These are phyloP conservation scores for Rheum nobile DNA, from an alignment of 148 eudicot genomes.

Conservation along the genomic window DNA sequence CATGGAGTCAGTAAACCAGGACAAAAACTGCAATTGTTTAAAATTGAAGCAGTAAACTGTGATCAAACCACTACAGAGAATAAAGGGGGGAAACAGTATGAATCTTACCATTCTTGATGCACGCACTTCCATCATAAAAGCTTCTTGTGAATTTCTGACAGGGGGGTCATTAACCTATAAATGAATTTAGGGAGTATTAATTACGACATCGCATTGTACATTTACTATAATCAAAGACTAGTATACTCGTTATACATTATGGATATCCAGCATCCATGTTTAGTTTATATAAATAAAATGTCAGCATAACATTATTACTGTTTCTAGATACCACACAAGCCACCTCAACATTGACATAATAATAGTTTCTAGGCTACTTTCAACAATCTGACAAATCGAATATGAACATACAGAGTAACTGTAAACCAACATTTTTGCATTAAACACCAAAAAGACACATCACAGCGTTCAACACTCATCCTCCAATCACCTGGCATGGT, in stretches of 20 bases:
- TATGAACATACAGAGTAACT: not conserved
- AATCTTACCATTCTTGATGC: constrained; percentile 78
- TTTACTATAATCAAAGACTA: not conserved
- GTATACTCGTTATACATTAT: not conserved
- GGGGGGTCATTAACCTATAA: constrained; percentile 75
- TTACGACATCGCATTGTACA: not conserved
- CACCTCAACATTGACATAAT: not conserved
- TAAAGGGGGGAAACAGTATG: not conserved
- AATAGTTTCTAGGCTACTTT: not conserved
- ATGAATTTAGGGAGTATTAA: not conserved
- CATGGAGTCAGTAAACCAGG: not conserved
- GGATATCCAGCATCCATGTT: not conserved
- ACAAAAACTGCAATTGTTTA: not conserved
- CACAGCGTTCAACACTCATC: not conserved
- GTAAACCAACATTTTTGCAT: not conserved
- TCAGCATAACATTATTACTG: not conserved
- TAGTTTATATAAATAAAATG: not conserved
- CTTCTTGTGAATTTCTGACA: constrained; percentile 79
- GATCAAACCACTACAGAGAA: not conserved
- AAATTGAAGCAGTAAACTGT: not conserved
- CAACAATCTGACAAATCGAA: not conserved
- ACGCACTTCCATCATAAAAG: constrained; percentile 95
- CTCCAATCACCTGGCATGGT: not conserved
- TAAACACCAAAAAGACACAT: not conserved
- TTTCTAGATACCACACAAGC: not conserved